Evolutionary conservation across 2,329 filamentous ascomycete species (phyloP), one percentile per base, ranked within the genome.

Genomic region (Bisporella sp.): DNA sequence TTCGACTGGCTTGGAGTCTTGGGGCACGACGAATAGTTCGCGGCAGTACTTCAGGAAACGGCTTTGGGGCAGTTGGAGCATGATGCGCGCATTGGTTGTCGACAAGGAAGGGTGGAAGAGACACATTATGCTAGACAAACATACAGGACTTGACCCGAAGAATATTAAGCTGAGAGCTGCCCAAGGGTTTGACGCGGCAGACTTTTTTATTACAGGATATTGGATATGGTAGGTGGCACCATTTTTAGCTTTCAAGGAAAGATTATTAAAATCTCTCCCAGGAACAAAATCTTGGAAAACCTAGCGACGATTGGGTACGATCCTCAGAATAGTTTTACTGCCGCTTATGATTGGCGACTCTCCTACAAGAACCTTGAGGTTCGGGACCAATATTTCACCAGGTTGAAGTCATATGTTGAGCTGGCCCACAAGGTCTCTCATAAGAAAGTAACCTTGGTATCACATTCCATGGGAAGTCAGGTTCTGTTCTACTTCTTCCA

Each of bases 401-500:
- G 89, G 9, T 74, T 99, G 41, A 96, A 96, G 72, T 82, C 80
- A 30, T 86, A 96, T 64, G 92, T 99, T 59, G 93, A 99, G 70
- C 81, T 87, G 31, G 89, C 87, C 0, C 78, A 87, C 39, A 70
- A 76, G n/a, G 79, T 89, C 2, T 80, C 83, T 5, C 81, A 81
- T 32, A 82, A 85, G 61, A 99, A 99, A 63, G 84, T 86, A 7
- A 87, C 91, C 0, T 72, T 99, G 11, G 81, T 92, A 6, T 96
- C 90, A 1, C 93, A 99, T 74, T 96, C 89, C 64, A 99, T 99
- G 93, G 93, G 93, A 43, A 93, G 89, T 43, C 93, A 97, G 65
- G 92, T 99, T 1, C 73, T 95, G 5, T 92, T 95, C 68, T 95
- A 86, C 66, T 87, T 84, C 60, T 79, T 75, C 62, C 82, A 84